phyloP scores from a whole-genome alignment of 2,329 filamentous ascomycete genomes.

The Ascochyta fabae region DNA sequence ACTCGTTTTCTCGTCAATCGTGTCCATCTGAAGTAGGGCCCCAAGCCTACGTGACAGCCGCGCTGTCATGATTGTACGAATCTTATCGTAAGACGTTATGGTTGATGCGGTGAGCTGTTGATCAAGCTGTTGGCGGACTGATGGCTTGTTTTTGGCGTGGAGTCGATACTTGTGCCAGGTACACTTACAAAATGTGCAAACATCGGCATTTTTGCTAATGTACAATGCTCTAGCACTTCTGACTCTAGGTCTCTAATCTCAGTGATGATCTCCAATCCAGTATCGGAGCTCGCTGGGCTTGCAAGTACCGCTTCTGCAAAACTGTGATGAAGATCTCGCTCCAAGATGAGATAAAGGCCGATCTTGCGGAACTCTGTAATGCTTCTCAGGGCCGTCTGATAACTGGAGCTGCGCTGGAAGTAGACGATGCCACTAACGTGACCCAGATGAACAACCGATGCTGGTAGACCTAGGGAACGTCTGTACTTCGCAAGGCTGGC shows the following conservation, averaged over 20 bases:
- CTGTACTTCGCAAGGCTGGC: conserved; percentile 28
- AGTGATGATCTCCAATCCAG: conserved; percentile 16
- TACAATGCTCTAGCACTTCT: not conserved
- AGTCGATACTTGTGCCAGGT: not conserved
- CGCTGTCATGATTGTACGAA: not conserved
- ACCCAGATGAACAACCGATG: conserved; percentile 58
- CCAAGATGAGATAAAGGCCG: conserved; percentile 7
- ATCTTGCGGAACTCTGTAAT: not conserved
- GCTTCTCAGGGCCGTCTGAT: not conserved
- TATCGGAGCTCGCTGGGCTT: conserved; percentile 7
- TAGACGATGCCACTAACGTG: conserved; percentile 54
- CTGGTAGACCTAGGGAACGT: conserved; percentile 34
- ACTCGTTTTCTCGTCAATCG: not conserved
- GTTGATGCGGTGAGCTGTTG: not conserved
- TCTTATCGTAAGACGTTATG: not conserved
- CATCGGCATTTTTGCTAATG: not conserved
- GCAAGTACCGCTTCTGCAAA: conserved; percentile 14
- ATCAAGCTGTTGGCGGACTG: not conserved
- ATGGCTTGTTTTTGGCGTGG: not conserved
- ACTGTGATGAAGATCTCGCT: conserved; percentile 19
- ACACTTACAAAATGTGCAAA: not conserved
- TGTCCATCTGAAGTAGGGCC: not conserved
- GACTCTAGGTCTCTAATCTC: conserved; percentile 14
- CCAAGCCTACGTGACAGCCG: not conserved
- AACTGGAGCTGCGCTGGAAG: conserved; percentile 26